Evolutionary conservation across 768 basidiomycete genomes (phyloP).

Genomic region (Phylloporus rhodoxanthus): DNA sequence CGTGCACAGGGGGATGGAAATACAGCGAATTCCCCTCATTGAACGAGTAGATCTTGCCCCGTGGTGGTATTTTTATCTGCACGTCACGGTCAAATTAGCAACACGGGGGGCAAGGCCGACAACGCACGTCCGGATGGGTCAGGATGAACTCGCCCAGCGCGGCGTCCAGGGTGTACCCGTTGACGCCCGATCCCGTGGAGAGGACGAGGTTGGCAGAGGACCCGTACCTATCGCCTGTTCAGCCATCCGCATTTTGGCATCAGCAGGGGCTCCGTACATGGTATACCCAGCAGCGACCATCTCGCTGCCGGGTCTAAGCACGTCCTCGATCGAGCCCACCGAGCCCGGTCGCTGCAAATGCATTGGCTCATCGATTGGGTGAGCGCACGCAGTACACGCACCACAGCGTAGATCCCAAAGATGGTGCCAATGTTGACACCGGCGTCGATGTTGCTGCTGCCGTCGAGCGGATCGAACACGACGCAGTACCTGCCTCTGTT

Average conservation of each 20-base stretch:
- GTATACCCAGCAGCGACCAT: constrained; percentile 99
- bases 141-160: constrained; percentile 97
- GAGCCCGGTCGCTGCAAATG: constrained; percentile 61
- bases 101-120: background rate
- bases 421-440: constrained; percentile 98
- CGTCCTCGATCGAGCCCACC: constrained; percentile 75
- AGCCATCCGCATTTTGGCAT: constrained; percentile 2
- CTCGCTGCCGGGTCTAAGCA: constrained; percentile 86
- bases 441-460: constrained; percentile 95
- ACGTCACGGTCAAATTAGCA: background rate
- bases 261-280: constrained; percentile 53
- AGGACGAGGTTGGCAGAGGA: constrained; percentile 96
- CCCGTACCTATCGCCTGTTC: constrained; percentile 55
- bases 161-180: constrained; percentile 96
- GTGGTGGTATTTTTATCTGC: constrained; percentile 85
- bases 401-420: constrained; percentile 93
- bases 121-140: constrained; percentile 85
- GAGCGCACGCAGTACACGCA: constrained; percentile 37
- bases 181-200: constrained; percentile 91
- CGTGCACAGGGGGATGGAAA: constrained; percentile 75
- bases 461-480: constrained; percentile 96
- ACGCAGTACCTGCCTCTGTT: constrained; percentile 90
- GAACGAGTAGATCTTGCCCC: constrained; percentile 99
- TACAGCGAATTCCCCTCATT: constrained; percentile 98
- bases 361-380: background rate